These are phyloP conservation scores for Amanita exitialis DNA, from an alignment of 768 basidiomycete genomes.

Conservation along the genomic window DNA sequence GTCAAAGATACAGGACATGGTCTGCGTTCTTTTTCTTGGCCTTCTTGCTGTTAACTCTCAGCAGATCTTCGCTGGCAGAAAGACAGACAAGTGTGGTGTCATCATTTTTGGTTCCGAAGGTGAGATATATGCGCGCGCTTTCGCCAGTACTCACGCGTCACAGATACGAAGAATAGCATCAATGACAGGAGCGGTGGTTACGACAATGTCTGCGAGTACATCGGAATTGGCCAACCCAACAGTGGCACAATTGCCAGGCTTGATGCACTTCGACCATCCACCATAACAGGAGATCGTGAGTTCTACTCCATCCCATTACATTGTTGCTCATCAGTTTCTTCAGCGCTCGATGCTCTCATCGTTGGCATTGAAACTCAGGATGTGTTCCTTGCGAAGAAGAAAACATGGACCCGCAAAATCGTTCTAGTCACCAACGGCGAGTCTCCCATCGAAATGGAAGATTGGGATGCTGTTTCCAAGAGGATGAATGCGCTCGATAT, in stretches of 20 bases:
- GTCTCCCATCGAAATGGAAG: constrained; percentile 58
- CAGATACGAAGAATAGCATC: constrained; percentile 61
- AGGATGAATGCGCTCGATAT: constrained; percentile 57
- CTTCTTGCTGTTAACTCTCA: constrained; percentile 2
- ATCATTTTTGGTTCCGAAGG: constrained; percentile 81
- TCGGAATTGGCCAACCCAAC: constrained; percentile 59
- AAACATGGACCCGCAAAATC: constrained; percentile 79
- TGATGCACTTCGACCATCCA: constrained; percentile 47
- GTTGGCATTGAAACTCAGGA: constrained; percentile 79
- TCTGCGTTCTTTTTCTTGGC: constrained; percentile 14
- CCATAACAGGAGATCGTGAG: constrained; percentile 57
- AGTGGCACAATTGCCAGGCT: constrained; percentile 57
- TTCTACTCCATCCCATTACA: not conserved
- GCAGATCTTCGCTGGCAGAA: constrained; percentile 84
- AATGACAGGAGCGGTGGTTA: constrained; percentile 58
- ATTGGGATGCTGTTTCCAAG: constrained; percentile 60
- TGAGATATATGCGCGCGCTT: constrained; percentile 9
- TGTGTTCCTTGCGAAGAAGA: constrained; percentile 55
- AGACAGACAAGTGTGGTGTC: constrained; percentile 92
- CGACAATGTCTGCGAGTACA: constrained; percentile 61
- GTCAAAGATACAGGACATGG: constrained; percentile 89
- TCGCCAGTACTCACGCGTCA: not conserved
- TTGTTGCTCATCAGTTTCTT: not conserved
- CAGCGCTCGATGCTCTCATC: constrained; percentile 82
- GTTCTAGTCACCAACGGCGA: constrained; percentile 83